Evolutionary conservation across 1,284 basidiomycete genomes (phyloP).

Genomic region (Malassezia restricta): DNA sequence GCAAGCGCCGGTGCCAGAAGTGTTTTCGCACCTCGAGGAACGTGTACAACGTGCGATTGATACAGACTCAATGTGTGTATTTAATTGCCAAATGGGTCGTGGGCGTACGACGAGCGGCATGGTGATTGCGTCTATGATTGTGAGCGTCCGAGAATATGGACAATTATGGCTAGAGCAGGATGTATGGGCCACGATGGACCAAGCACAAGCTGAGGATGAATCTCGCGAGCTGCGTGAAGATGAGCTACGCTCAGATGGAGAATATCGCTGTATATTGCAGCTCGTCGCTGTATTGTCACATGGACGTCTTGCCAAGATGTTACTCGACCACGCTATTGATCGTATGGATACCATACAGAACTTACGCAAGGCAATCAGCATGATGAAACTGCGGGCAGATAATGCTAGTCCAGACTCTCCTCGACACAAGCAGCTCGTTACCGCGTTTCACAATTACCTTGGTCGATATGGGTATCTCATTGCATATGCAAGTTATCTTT

Average conservation of each 20-base stretch:
- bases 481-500: conserved; percentile 85
- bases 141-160: conserved; percentile 34
- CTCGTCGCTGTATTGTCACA: conserved; percentile 81
- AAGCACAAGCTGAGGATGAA: conserved; percentile 16
- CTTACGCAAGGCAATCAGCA: conserved; percentile 39
- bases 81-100: conserved; percentile 46
- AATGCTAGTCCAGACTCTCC: conserved; percentile 30
- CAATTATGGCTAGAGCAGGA: conserved; percentile 18
- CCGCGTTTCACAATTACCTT: conserved; percentile 40
- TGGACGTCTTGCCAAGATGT: conserved; percentile 79
- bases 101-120: conserved; percentile 44
- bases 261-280: conserved; percentile 92
- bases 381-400: conserved; percentile 37
- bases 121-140: conserved; percentile 41
- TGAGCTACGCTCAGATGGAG: conserved; percentile 54
- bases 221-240: conserved; percentile 39
- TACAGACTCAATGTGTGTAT: conserved; percentile 29
- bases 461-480: conserved; percentile 66
- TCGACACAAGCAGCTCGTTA: conserved; percentile 26
- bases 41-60: conserved; percentile 34
- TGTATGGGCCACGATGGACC: neutral
- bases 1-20: conserved; percentile 43
- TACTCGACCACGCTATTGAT: conserved; percentile 57
- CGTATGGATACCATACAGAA: conserved; percentile 45
- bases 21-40: conserved; percentile 40